phyloP scores from a whole-genome alignment of 1,284 basidiomycete genomes.

The Inonotus obliquus region DNA sequence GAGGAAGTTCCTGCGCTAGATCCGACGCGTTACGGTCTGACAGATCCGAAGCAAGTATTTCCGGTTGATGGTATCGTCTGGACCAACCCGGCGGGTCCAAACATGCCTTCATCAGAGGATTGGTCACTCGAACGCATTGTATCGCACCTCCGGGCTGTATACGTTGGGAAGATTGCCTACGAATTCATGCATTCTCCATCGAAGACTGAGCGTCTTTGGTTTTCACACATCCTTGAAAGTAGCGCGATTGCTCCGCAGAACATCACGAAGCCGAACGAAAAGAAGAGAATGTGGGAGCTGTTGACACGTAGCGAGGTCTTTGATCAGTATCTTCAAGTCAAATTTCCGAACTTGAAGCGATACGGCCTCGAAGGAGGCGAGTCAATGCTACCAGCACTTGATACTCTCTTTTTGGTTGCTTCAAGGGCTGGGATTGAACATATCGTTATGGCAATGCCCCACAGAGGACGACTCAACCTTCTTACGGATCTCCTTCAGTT shows the following conservation, averaged over 20 bases:
- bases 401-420: conserved; percentile 66
- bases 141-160: conserved; percentile 63
- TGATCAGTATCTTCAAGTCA: conserved; percentile 76
- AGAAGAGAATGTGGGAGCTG: conserved; percentile 62
- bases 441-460: conserved; percentile 78
- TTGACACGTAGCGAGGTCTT: conserved; percentile 75
- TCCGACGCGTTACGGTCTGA: conserved; percentile 72
- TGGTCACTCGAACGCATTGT: conserved; percentile 72
- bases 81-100: conserved; percentile 49
- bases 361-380: conserved; percentile 88
- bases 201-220: conserved; percentile 80
- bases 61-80: conserved; percentile 80
- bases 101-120: conserved; percentile 44
- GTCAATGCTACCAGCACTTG: conserved; percentile 83
- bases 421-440: conserved; percentile 64
- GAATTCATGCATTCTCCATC: conserved; percentile 87
- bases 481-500: conserved; percentile 75
- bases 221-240: conserved; percentile 78
- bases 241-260: conserved; percentile 38
- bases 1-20: conserved; percentile 81
- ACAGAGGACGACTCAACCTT: conserved; percentile 83
- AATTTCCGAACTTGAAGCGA: conserved; percentile 81
- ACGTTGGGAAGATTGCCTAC: conserved; percentile 81
- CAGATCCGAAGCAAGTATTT: conserved; percentile 48
- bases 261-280: conserved; percentile 29